Evolutionary conservation across 2,329 filamentous ascomycete genomes (phyloP).

Genomic region (Mariannaea sp.): DNA sequence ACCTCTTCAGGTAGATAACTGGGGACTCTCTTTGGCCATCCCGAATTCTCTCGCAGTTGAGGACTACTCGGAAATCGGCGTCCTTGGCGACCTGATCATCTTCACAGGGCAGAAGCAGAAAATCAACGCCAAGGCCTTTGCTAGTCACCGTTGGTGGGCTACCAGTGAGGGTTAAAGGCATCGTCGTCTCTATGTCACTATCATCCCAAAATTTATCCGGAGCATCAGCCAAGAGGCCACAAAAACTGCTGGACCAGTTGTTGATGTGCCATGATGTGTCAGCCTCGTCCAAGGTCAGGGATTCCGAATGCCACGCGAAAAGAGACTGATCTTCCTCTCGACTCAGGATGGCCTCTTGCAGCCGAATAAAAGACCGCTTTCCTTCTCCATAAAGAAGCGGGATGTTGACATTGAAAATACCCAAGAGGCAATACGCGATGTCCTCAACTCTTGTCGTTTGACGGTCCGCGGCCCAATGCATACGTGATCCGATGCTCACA

Average conservation of each 20-base stretch:
- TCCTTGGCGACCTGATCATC: neutral
- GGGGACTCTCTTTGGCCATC: conserved; percentile 2
- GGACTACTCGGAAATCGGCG: conserved; percentile 3
- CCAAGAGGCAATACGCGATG: conserved; percentile 12
- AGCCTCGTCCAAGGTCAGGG: neutral
- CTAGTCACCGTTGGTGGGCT: conserved; percentile 2
- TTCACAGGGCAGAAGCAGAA: neutral
- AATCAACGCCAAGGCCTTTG: conserved; percentile 2
- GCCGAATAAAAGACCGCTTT: conserved; percentile 4
- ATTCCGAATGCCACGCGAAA: conserved; percentile 7
- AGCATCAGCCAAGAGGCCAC: conserved; percentile 1
- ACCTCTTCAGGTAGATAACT: conserved; percentile 2
- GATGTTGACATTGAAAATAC: conserved; percentile 12
- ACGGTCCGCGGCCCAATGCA: conserved; percentile 16
- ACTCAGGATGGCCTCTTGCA: conserved; percentile 12
- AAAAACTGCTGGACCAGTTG: neutral
- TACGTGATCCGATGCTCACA: conserved; percentile 7
- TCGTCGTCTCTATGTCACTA: conserved; percentile 7
- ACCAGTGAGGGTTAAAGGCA: conserved; percentile 3
- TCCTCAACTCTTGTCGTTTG: conserved; percentile 13
- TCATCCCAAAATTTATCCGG: conserved; percentile 9
- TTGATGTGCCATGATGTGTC: neutral
- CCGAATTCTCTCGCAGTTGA: conserved; percentile 1
- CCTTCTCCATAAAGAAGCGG: conserved; percentile 12
- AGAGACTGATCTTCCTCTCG: conserved; percentile 6